phyloP scores from a whole-genome alignment of 108 stramenopile genomes.

The Skeletonema marinoi region DNA sequence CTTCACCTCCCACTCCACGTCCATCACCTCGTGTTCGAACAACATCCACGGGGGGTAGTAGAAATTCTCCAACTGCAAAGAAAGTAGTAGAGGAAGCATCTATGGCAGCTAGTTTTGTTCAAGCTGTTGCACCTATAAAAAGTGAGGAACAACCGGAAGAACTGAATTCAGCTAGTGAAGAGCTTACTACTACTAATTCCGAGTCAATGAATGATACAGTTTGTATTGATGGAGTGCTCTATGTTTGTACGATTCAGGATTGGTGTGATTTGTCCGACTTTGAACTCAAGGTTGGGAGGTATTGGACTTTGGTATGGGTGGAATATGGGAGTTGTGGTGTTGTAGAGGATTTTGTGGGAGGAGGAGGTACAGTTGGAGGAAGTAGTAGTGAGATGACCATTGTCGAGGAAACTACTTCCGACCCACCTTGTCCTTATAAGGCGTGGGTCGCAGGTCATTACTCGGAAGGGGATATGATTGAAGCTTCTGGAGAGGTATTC shows the following conservation, averaged over 20 bases:
- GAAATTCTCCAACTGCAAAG: too few species aligned
- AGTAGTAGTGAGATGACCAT: neutral
- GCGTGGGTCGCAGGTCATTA: conserved; percentile 9
- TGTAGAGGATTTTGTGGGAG: neutral
- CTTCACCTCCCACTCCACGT: too few species aligned
- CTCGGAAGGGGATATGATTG: conserved; percentile 14
- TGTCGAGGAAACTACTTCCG: neutral
- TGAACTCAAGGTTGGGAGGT: conserved; percentile 9
- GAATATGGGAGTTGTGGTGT: conserved; percentile 5
- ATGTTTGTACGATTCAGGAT: neutral
- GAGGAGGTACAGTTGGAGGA: neutral
- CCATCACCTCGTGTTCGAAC: too few species aligned
- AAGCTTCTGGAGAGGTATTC: neutral
- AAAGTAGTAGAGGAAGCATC: too few species aligned
- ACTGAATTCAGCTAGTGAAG: neutral
- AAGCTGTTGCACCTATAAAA: neutral
- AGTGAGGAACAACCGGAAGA: neutral
- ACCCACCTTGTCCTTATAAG: neutral
- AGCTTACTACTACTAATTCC: too few species aligned
- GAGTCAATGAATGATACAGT: conserved; percentile 1
- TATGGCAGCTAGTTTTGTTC: neutral
- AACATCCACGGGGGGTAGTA: too few species aligned
- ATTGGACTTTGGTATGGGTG: conserved; percentile 29
- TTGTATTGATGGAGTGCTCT: conserved; percentile 8
- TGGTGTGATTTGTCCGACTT: conserved; percentile 18